phyloP scores from a whole-genome alignment of 495 filamentous ascomycete species.

The Rhypophila decipiens region DNA sequence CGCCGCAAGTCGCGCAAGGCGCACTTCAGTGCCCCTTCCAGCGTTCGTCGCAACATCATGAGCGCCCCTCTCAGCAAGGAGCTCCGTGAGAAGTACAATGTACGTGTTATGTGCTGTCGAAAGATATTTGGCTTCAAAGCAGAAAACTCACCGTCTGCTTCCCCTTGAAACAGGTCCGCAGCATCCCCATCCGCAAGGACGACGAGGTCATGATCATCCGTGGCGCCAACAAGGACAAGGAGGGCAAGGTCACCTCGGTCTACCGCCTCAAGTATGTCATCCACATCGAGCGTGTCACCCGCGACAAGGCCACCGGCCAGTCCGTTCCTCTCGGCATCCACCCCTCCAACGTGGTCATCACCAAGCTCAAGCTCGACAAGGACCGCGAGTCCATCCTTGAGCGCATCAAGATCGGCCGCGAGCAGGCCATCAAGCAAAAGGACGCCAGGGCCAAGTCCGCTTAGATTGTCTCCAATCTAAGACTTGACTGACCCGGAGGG shows the following conservation, averaged over 20 bases:
- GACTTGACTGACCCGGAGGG: no score
- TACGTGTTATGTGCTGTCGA: conserved; percentile 38
- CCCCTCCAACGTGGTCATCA: conserved; percentile 91
- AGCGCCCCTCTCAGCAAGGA: conserved; percentile 91
- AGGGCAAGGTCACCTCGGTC: conserved; percentile 89
- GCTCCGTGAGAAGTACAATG: conserved; percentile 91
- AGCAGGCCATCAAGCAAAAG: conserved; percentile 52
- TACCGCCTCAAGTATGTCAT: conserved; percentile 97
- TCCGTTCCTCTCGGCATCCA: conserved; percentile 81
- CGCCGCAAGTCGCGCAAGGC: conserved; percentile 96
- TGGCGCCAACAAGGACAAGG: conserved; percentile 86
- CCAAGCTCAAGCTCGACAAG: conserved; percentile 97
- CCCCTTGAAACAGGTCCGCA: conserved; percentile 67
- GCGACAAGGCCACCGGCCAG: conserved; percentile 93
- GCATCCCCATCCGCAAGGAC: conserved; percentile 96
- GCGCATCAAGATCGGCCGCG: conserved; percentile 71
- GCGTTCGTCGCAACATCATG: conserved; percentile 88
- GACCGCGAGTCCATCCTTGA: conserved; percentile 92
- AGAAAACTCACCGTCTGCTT: conserved; percentile 9
- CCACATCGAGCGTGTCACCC: conserved; percentile 84
- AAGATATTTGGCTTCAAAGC: conserved; percentile 1
- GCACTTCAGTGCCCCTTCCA: conserved; percentile 89
- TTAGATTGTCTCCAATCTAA: background rate
- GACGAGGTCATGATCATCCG: conserved; percentile 89
- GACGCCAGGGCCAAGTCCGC: conserved; percentile 17